Conservation (phyloP, 805 yeast species). For the Yamadazyma sp. region DNA sequence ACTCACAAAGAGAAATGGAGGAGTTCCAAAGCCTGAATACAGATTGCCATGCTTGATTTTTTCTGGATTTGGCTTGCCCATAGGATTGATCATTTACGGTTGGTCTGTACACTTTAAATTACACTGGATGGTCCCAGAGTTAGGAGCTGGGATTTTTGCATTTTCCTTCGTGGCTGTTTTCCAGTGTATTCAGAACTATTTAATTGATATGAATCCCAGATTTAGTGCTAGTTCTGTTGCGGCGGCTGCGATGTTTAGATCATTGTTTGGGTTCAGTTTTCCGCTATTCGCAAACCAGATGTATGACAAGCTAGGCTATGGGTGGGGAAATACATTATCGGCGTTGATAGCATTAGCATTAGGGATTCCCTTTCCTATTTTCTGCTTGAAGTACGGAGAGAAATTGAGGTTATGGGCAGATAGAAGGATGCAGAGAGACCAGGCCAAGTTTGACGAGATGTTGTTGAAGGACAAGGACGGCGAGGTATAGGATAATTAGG, state of each 20-base stretch:
- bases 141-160: constrained; percentile 38
- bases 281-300: constrained; percentile 39
- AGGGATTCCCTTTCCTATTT: constrained; percentile 40
- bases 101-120: constrained; percentile 38
- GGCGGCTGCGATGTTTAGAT: constrained; percentile 41
- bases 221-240: constrained; percentile 43
- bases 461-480: constrained; percentile 9
- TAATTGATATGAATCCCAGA: constrained; percentile 40
- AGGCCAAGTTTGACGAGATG: constrained; percentile 24
- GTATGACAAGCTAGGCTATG: constrained; percentile 35
- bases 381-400: constrained; percentile 38
- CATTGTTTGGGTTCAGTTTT: constrained; percentile 39
- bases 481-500: too few species aligned
- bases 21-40: constrained; percentile 38
- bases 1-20: constrained; percentile 28
- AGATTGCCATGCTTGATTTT: constrained; percentile 37
- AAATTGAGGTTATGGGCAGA: constrained; percentile 46
- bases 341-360: constrained; percentile 33
- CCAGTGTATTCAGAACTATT: constrained; percentile 37
- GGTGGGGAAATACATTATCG: constrained; percentile 43
- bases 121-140: constrained; percentile 40
- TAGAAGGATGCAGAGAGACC: constrained; percentile 45
- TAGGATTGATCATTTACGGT: constrained; percentile 41
- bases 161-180: constrained; percentile 38
- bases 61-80: constrained; percentile 33